Base-by-base conservation (phyloP, 2,329 filamentous ascomycete genomes). In the Aspergillus viridinutans region DNA sequence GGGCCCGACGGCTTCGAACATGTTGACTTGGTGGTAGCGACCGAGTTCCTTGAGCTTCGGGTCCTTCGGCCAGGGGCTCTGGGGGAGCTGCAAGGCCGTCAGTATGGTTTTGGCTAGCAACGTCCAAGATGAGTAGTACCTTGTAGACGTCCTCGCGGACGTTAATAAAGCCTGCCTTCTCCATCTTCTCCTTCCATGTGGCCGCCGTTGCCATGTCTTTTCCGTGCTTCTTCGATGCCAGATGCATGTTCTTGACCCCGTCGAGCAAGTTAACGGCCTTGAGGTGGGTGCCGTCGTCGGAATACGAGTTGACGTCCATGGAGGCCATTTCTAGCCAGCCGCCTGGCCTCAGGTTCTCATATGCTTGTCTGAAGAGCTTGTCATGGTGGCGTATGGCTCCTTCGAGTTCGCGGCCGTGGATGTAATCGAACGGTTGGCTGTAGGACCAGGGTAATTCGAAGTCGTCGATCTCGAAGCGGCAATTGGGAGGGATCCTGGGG, bases 221-320 rank as follows among this genome's bases (percentile, higher is more conserved):
- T 5, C 73, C 73, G 48, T 72, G 71, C n/a, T 63, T 59, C 51
- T 55, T 58, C 10, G 70, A 67, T 23, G 67, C 62, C 14, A 53
- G 49, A 47, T 72, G 68, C 42, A 73, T 66, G 3, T 77, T 64
- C 21, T 67, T 59, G 20, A 67, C 61, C 29, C 59, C 62, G 25
- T 71, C 61, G 1, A 67, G 49, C 14, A 71, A 25, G 17, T 56
- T 61, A 3, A 55, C 61, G 20, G 69, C 70, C 5, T 60, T 58
- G 12, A 67, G 58, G 49, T 72, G 69, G 6, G 69, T 71, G 1
- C 45, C 63, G 50, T 72, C 69, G n/a, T 71, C 69, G 21, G 92
- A 96, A 72, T 96, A 92, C 0, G 92, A 96, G 72, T 96, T 96
- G 71, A 96, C 88, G 73, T 97, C 92, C 55, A 97, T 88, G 14